Percentiles rank a stretch among this genome's conserved stretches.
Conservation (phyloP, 805 yeast genomes). For the Ogataea chonburiensis region DNA sequence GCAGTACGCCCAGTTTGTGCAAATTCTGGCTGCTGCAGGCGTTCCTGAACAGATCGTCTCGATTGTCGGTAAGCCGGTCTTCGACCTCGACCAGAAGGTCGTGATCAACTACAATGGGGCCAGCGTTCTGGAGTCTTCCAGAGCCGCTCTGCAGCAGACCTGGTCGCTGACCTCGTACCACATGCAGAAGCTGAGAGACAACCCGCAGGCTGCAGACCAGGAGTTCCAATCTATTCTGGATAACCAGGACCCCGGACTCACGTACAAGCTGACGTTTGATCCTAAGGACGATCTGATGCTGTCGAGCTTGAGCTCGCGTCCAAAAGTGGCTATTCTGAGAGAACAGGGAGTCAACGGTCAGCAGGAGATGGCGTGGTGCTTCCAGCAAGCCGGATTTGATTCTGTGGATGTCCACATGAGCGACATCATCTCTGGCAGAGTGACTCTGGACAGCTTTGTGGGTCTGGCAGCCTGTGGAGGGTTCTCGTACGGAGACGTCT, state of each 20-base stretch:
- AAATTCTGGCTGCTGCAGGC: constrained; percentile 56
- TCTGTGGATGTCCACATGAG: constrained; percentile 97
- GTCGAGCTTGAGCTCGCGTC: constrained; percentile 44
- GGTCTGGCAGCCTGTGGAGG: constrained; percentile 99
- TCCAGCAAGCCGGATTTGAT: constrained; percentile 91
- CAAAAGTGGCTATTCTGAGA: constrained; percentile 92
- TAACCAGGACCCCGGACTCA: constrained; percentile 86
- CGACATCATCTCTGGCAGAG: constrained; percentile 75
- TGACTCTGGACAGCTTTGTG: constrained; percentile 72
- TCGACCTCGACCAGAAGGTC: constrained; percentile 46
- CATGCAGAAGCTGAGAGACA: constrained; percentile 89
- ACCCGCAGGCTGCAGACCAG: constrained; percentile 86
- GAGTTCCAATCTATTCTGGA: constrained; percentile 76
- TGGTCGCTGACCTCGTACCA: constrained; percentile 91
- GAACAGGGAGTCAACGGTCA: constrained; percentile 99
- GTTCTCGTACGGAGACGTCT: constrained; percentile 96
- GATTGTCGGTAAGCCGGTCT: constrained; percentile 68
- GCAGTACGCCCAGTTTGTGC: constrained; percentile 53
- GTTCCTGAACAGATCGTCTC: constrained; percentile 53
- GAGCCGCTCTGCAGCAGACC: constrained; percentile 71
- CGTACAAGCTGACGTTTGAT: constrained; percentile 72
- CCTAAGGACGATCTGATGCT: constrained; percentile 50
- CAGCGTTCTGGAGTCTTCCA: constrained; percentile 48
- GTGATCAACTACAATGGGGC: constrained; percentile 46
- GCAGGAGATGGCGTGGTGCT: constrained; percentile 97